phyloP scores from a whole-genome alignment of 331 rosid species.

The Quercus phellos region DNA sequence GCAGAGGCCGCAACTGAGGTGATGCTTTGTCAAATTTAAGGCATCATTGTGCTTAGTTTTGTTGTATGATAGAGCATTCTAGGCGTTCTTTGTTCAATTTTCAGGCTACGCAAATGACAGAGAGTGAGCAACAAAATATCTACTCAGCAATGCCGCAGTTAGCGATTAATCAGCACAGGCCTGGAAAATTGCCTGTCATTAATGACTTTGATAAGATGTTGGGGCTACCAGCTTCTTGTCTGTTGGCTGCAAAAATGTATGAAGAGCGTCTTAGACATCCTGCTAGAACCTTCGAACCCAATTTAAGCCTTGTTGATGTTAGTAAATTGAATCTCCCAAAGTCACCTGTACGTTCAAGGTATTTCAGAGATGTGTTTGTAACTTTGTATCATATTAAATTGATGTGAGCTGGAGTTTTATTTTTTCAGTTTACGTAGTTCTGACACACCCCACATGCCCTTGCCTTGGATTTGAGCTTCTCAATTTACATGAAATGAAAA shows the following conservation, averaged over 20 bases:
- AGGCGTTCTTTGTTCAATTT: slow-evolving; percentile 11
- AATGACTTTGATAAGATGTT: slow-evolving; percentile 8
- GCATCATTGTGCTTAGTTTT: not conserved
- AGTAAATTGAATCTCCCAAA: slow-evolving; percentile 11
- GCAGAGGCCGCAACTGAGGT: slow-evolving; percentile 30
- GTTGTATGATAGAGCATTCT: slow-evolving; percentile 2
- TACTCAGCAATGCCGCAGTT: slow-evolving; percentile 19
- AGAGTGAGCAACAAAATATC: slow-evolving; percentile 8
- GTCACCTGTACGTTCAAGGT: slow-evolving; percentile 33
- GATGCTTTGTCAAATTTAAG: not conserved
- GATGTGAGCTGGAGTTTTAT: not conserved
- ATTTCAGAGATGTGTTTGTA: not conserved
- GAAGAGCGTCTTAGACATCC: slow-evolving; percentile 15
- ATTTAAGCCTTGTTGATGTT: slow-evolving; percentile 4
- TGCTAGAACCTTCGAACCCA: slow-evolving; percentile 8
- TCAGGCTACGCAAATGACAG: slow-evolving; percentile 28
- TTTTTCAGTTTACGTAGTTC: not conserved
- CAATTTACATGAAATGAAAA: not conserved
- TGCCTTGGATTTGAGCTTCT: not conserved
- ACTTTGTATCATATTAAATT: not conserved
- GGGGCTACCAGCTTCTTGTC: slow-evolving; percentile 14
- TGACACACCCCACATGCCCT: not conserved
- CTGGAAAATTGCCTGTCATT: slow-evolving; percentile 18
- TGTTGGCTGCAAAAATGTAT: not conserved
- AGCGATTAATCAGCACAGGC: slow-evolving; percentile 13